These are phyloP conservation scores for Cryphonectria naterciae DNA, from an alignment of 2,329 filamentous ascomycete genomes.

Conservation along the genomic window DNA sequence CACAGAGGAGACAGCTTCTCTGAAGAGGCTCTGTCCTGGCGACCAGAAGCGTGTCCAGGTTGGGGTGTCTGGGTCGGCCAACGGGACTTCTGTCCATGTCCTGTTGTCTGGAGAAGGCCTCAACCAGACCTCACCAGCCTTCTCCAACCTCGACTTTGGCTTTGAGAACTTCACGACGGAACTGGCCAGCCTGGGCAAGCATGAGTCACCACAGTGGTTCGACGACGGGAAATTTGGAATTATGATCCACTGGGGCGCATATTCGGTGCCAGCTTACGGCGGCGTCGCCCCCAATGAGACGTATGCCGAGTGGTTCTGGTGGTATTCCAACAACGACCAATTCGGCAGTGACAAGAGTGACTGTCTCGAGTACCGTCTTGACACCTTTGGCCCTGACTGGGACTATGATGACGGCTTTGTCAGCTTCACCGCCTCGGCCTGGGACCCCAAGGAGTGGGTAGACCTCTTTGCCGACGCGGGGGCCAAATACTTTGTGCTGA, in stretches of 20 bases:
- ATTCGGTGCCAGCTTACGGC: constrained; percentile 28
- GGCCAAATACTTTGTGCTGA: constrained; percentile 53
- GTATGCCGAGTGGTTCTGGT: constrained; percentile 46
- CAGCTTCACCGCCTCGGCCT: constrained; percentile 55
- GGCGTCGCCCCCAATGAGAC: constrained; percentile 28
- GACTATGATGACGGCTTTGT: constrained; percentile 61
- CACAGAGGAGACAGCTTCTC: constrained; percentile 44
- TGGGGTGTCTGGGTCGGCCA: constrained; percentile 36
- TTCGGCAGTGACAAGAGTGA: constrained; percentile 45
- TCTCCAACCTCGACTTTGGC: constrained; percentile 38
- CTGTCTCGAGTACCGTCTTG: constrained; percentile 53
- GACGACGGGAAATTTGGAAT: constrained; percentile 29
- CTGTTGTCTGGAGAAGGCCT: constrained; percentile 31
- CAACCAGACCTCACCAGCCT: constrained; percentile 26
- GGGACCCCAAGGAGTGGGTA: constrained; percentile 57
- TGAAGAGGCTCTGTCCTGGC: constrained; percentile 48
- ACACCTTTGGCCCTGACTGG: constrained; percentile 54
- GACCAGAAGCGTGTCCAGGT: constrained; percentile 47
- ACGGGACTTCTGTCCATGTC: constrained; percentile 35
- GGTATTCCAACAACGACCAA: constrained; percentile 48
- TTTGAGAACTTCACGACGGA: constrained; percentile 43
- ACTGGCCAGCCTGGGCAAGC: constrained; percentile 40
- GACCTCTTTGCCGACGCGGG: constrained; percentile 57
- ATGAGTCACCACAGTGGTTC: constrained; percentile 34
- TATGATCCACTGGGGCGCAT: constrained; percentile 29